Base-by-base conservation (phyloP, 768 basidiomycete genomes). In the Cystoderma amianthinum region DNA sequence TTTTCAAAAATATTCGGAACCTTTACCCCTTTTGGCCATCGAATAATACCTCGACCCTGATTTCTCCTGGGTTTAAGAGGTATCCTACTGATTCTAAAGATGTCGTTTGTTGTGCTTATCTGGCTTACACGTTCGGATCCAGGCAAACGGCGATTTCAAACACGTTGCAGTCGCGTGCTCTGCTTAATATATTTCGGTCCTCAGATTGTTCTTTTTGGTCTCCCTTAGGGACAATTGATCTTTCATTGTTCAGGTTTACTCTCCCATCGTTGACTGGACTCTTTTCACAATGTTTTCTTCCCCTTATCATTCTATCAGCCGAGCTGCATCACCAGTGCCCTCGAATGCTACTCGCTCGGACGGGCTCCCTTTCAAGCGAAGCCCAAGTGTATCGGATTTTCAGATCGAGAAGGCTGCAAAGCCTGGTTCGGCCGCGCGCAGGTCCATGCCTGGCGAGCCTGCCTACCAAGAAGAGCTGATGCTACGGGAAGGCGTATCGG, bases 361-460 rank as follows among this genome's bases (percentile, higher is more conserved):
- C 6, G 55, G 56, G 47, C 42, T 67, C 15, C 50, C 65, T 12
- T 66, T 63, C 42, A 51, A 61, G 20, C 64, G 69, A 28, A 65
- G 67, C 7, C 62, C 68, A 13, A 72, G 70, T 43, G 50, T 63
- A 19, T 55, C 71, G 9, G 77, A 78, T 30, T 86, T 87, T 51
- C 80, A 85, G 60, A 72, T 87, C 49, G 85, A 86, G 58, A 72
- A 69, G 43, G 60, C 64, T 11, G 58, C 62, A 23, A 71, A 61
- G 48, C 58, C 59, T 33, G 51, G 67, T 10, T 44, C 51, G 30
- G 49, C 63, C 4, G 59, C 62, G 39, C 63, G 58, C 20, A 57
- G 60, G 11, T 54, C 56, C 3, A 50, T 56, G 37, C 56, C 59
- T 2, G 54, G 49, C 13, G 52, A 59, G 38, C 51, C 49, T 12